A percentile compares a stretch with the other conserved stretches of the same genome.
Conservation (phyloP, 2,329 filamentous ascomycete genomes). For the Gaeumannomyces tritici region DNA sequence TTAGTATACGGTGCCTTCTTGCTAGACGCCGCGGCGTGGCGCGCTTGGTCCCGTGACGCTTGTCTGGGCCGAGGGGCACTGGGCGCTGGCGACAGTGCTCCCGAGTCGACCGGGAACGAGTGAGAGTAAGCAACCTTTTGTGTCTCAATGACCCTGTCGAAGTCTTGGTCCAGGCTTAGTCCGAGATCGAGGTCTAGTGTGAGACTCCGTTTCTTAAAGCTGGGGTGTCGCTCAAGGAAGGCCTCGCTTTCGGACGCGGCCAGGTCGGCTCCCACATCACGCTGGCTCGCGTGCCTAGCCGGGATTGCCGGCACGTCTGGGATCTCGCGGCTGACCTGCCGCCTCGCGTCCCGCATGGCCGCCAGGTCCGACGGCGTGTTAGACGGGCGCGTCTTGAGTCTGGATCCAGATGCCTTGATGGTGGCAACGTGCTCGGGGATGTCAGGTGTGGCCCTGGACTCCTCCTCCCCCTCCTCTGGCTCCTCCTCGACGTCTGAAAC, state of each 20-base stretch:
- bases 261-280: constrained; percentile 30
- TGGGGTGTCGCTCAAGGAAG: constrained; percentile 53
- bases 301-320: constrained; percentile 51
- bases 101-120: not conserved
- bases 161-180: constrained; percentile 82
- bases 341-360: constrained; percentile 77
- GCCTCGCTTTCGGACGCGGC: constrained; percentile 22
- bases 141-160: constrained; percentile 87
- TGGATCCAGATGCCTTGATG: constrained; percentile 78
- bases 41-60: constrained; percentile 27
- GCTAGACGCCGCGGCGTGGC: not conserved
- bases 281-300: constrained; percentile 47
- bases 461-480: constrained; percentile 24
- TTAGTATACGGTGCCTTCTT: constrained; percentile 45
- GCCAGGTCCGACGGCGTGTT: constrained; percentile 76
- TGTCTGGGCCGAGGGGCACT: constrained; percentile 26
- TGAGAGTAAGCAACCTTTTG: constrained; percentile 76
- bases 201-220: constrained; percentile 73
- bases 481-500: constrained; percentile 37
- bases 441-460: constrained; percentile 40
- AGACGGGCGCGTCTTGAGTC: constrained; percentile 81
- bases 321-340: constrained; percentile 72
- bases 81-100: constrained; percentile 10
- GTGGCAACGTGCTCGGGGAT: constrained; percentile 80
- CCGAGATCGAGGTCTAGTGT: constrained; percentile 75